Base-by-base conservation (phyloP, 1,284 basidiomycete species). In the Phellopilus nigrolimitatus region DNA sequence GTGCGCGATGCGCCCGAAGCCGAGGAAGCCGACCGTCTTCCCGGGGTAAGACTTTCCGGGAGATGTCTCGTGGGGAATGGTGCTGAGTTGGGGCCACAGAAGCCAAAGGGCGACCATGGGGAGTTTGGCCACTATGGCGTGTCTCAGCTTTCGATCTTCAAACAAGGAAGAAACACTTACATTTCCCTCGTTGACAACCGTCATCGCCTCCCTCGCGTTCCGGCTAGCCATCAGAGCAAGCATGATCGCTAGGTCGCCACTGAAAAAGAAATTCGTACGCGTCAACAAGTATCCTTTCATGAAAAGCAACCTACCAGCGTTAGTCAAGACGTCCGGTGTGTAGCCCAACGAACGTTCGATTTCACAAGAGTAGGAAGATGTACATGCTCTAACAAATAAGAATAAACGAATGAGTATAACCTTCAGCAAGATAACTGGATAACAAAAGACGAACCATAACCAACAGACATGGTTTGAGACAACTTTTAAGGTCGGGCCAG, bases 391-490 rank as follows among this genome's bases (percentile, higher is more conserved):
- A 54, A 27, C 19, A 54, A 17, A 24, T 15, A 12, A 13, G 45
- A 9, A 47, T 8, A 21, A 43, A 15, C n/a, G 56, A 40, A 45
- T n/a, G 28, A 15, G 10, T 13, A 45, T 12, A 45, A n/a, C n/a
- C 36, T 19, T 22, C 21, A 39, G 9, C 37, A n/a, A n/a, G 25
- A 15, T 33, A n/a, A 43, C 22, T 13, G 21, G n/a, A 38, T 39
- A 45, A n/a, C 15, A 1, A 13, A 40, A 19, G 30, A 65, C 76
- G 56, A 59, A 91, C 91, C 91, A 65, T 87, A 90, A 38, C 91
- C 91, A 15, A 93, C 91, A 15, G 87, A 89, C 79, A 95, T 89
- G 0, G 95, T 97, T n/a, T 0, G 91, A 94, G 5, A 97, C 77
- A 15, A 88, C 83, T 51, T 80, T 80, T 9, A 98, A 73, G 45